phyloP scores from a whole-genome alignment of 192 early-diverging fungal species.

The Backusella liffmaniae region DNA sequence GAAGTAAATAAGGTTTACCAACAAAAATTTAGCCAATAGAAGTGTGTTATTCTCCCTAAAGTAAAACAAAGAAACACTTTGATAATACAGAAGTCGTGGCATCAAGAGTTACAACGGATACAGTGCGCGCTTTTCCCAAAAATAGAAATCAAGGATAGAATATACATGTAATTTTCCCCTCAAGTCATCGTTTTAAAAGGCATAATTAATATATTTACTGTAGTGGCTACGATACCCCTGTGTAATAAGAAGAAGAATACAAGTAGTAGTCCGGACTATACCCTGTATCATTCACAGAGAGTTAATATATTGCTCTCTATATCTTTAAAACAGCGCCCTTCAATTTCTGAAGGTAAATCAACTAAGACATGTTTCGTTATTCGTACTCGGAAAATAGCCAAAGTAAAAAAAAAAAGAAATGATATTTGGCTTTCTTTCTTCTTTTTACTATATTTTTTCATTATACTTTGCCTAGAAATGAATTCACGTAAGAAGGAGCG shows the following conservation, averaged over 20 bases:
- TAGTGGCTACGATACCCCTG: too few relatives aligned
- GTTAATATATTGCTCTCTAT: background rate
- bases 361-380: conserved; percentile 1
- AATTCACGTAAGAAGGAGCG: background rate
- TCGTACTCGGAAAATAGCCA: background rate
- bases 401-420: background rate
- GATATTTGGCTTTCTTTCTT: background rate
- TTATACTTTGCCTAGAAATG: background rate
- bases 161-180: background rate
- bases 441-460: background rate
- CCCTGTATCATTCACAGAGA: too few relatives aligned
- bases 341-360: background rate
- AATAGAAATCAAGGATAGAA: background rate
- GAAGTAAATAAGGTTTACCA: background rate
- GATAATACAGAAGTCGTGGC: background rate
- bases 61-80: background rate
- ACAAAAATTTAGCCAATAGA: background rate
- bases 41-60: background rate
- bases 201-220: too few relatives aligned
- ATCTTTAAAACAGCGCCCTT: background rate
- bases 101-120: background rate
- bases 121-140: background rate
- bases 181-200: background rate
- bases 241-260: too few relatives aligned
- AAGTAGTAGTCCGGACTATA: too few relatives aligned